Evolutionary conservation across 192 early-diverging fungal genomes (phyloP), one percentile per base, ranked within the genome.

Genomic region (Podila horticola): DNA sequence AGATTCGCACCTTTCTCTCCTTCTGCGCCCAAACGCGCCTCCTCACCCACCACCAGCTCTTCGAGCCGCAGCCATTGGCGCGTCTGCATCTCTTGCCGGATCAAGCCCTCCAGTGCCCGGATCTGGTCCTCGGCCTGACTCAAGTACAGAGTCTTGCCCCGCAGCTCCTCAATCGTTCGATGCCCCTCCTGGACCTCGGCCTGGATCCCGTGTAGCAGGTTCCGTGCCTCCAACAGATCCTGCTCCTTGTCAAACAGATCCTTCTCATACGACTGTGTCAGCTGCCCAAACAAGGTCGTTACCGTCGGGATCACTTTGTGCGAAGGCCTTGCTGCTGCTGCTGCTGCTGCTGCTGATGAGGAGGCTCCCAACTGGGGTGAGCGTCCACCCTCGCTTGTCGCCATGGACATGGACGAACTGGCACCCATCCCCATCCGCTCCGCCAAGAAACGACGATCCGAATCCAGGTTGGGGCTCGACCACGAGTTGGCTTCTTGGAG

Each of bases 231-330:
- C 22, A 67, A 50, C 48, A 88, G 28, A 62, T 82, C 71, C 28
- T 84, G 77, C 22, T 86, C 85, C 72, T 86, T 86, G 8, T 86
- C 82, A 31, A 72, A 69, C 4, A 85, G 60, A 50, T 88, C 87
- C 17, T 74, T 81, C 59, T 86, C 85, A 50, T 84, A 88, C 20
- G 83, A 86, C 12, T 74, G 69, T 10, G 82, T 81, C 58, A 86
- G 62, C 12, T 66, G 74, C 26, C 82, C 76, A 79, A 88, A 82
- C 0, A 88, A 34, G 31, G 83, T 72, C 33, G 72, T 75, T n/a
- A 88, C 70, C 9, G 75, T 76, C 4, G 82, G 77, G 12, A 83
- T 73, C 62, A 81, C 62, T 10, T 26, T 33, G 29, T 69, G 45
- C 1, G 50, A 29, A 6, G 69, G 41, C 48, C n/a, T 50, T 5